Evolutionary conservation across 805 yeast genomes (phyloP).

Genomic region (Schwanniomyces occidentalis): DNA sequence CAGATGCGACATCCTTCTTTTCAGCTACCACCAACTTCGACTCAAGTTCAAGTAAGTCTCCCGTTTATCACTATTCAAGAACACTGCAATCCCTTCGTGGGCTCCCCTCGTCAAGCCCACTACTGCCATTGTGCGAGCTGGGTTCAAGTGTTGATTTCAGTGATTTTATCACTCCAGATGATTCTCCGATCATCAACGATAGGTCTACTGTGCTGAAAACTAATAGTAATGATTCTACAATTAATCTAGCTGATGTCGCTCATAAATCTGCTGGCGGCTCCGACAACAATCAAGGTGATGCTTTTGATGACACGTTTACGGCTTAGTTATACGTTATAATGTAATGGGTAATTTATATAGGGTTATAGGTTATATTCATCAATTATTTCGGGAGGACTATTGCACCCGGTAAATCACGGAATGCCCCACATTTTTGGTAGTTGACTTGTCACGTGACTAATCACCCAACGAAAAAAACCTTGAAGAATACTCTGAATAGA

Average conservation of each 20-base stretch:
- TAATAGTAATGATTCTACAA: conserved; percentile 4
- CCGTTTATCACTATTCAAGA: conserved; percentile 10
- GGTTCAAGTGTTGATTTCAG: conserved; percentile 20
- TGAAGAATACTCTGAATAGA: too few relatives aligned
- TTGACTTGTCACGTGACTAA: too few relatives aligned
- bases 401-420: too few relatives aligned
- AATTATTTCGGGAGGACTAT: too few relatives aligned
- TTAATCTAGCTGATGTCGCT: conserved; percentile 2
- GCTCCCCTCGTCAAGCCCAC: conserved; percentile 9
- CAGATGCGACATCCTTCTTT: conserved; percentile 9
- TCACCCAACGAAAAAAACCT: too few relatives aligned
- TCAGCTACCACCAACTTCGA: conserved; percentile 13
- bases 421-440: too few relatives aligned
- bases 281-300: background rate
- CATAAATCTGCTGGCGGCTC: conserved; percentile 1
- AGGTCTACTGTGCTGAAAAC: background rate
- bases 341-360: too few relatives aligned
- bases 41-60: conserved; percentile 1
- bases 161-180: conserved; percentile 7
- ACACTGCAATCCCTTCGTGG: conserved; percentile 29
- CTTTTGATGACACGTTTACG: conserved; percentile 3
- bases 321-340: too few relatives aligned
- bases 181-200: background rate
- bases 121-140: conserved; percentile 8
- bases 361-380: too few relatives aligned